Base-by-base conservation (phyloP, 192 early-diverging fungal genomes). In the Funneliformis geosporum region DNA sequence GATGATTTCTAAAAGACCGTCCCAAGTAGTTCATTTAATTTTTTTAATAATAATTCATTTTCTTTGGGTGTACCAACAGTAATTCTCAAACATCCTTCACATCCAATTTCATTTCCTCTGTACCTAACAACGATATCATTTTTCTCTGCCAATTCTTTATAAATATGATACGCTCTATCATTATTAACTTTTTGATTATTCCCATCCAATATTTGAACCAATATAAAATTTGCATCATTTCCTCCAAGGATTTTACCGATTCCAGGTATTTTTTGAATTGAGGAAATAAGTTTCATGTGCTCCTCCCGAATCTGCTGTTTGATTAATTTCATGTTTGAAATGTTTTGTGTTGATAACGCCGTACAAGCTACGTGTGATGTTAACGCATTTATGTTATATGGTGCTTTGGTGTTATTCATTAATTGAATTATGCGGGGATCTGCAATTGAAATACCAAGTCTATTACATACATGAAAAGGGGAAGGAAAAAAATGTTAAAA, bases 361-460 rank as follows among this genome's bases (percentile, higher is more conserved):
- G 91, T 83, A 61, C 87, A 86, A 14, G 94, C 97, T 44, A 96
- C 85, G 39, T 86, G 75, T 72, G 96, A 93, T 42, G 96, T 93
- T 46, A 93, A 90, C 21, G 96, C 95, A 39, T 93, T 94, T 67
- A 99, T 94, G 83, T 97, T 99, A 88, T 99, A 99, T 9, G 98
- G 98, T 25, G 98, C 98, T 86, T 99, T 99, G 75, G 97, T 93
- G 59, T 95, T 97, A 88, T 99, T 99, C 85, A 99, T 89, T 73
- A 96, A 89, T 21, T 83, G 81, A n/a, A 98, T 93, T 73, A 98
- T 86, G 78, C 93, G 90, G 16, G 92, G 89, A 65, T 93, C 83
- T 10, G 92, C 90, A 73, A 97, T 93, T 16, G 93, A 91, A 60
- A 98, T 87, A 23, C 98, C 98, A 60, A 98, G 81, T 73, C 94